Evolutionary conservation across 108 stramenopile genomes (phyloP), one percentile per base, ranked within the genome.

Genomic region (Nitzschia sp.): DNA sequence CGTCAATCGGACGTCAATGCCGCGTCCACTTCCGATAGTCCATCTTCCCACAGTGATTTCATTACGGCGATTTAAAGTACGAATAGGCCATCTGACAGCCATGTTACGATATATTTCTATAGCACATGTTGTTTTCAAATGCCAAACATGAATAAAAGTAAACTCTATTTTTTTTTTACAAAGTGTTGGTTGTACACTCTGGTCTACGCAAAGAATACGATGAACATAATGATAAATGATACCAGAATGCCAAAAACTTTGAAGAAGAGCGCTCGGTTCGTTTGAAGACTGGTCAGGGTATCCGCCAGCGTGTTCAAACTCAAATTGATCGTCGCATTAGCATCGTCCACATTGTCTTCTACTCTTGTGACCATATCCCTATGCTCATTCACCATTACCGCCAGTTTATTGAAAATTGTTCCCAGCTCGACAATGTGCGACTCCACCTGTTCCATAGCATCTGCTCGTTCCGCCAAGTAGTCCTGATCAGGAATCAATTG

Each of bases 331-430:
- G 84, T 95, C 30, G 82, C 62, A 56, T 88, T 87, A n/a, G 93
- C 84, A 28, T 92, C 90, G 30, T 95, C 90, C 19, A 95, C 90
- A 79, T 95, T 92, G 73, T 95, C 93, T 75, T 95, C 93, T 44
- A 95, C 90, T 60, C 90, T 69, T 59, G 90, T 86, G 0, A 95
- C 93, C 90, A 95, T 90, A 46, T 95, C 93, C 35, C 76, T 69
- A 68, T 95, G 93, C 56, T 95, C 90, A 38, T 81, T 75, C 8
- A 95, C 90, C 93, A 95, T 95, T 53, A 88, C 87, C 0, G 93
- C 93, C 41, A 95, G 71, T 61, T 88, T 88, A 59, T 95, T 88
- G 68, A 90, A 95, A 53, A 95, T 88, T 13, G 88, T 88, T 22
- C 93, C 93, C 32, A 95, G 53, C 70, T 95, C 93, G 23, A 91